A percentile compares a stretch with the other conserved stretches of the same genome.
phyloP scores from a whole-genome alignment of 805 yeast species.

The Pichia scutulata region DNA sequence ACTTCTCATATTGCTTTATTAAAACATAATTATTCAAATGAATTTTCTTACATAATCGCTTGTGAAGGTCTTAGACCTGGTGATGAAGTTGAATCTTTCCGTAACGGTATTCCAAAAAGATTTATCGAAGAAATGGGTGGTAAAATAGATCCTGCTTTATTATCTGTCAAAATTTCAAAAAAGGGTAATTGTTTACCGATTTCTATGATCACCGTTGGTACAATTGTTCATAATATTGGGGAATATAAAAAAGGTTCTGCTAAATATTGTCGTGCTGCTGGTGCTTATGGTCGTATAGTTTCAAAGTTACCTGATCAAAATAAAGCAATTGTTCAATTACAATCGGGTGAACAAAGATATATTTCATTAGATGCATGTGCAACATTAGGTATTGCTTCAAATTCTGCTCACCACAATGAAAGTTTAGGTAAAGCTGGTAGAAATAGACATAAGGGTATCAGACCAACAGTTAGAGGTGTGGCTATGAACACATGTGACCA shows the following conservation, averaged over 20 bases:
- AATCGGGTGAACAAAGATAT: conserved; percentile 91
- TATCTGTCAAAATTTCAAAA: conserved; percentile 78
- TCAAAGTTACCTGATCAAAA: conserved; percentile 65
- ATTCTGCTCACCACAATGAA: conserved; percentile 83
- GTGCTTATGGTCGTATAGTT: conserved; percentile 83
- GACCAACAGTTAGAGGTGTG: conserved; percentile 96
- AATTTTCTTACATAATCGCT: conserved; percentile 76
- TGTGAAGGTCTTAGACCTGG: conserved; percentile 91
- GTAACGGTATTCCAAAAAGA: conserved; percentile 77
- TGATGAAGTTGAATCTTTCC: conserved; percentile 81
- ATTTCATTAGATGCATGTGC: conserved; percentile 84
- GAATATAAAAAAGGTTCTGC: conserved; percentile 70
- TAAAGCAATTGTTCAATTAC: conserved; percentile 72
- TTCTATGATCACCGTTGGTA: conserved; percentile 89
- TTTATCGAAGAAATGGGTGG: conserved; percentile 83
- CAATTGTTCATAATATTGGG: conserved; percentile 83
- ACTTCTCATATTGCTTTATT: conserved; percentile 82
- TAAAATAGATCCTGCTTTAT: conserved; percentile 81
- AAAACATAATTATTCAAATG: conserved; percentile 52
- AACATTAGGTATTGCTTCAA: conserved; percentile 87
- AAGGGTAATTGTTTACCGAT: conserved; percentile 94
- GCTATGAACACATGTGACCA: conserved; percentile 98
- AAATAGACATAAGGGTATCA: conserved; percentile 80
- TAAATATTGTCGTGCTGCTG: conserved; percentile 88
- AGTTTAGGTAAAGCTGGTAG: conserved; percentile 97